These are phyloP conservation scores for Scedosporium boydii DNA, from an alignment of 2,329 filamentous ascomycete species.

Conservation along the genomic window DNA sequence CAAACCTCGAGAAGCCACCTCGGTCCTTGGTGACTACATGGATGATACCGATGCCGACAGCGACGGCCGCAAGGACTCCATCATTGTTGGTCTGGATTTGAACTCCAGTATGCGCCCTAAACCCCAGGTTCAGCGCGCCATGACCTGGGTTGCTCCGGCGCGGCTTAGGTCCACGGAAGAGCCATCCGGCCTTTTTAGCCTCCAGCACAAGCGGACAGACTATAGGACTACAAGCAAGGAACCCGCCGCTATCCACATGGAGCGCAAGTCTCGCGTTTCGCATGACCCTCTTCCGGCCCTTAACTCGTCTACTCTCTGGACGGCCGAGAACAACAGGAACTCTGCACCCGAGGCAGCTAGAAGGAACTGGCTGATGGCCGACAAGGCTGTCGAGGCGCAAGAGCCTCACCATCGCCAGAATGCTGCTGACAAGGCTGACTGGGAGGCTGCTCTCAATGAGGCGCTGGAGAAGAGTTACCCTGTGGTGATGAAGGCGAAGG, in stretches of 20 bases:
- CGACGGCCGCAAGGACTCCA: constrained; percentile 15
- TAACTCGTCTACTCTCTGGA: constrained; percentile 25
- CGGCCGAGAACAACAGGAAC: constrained; percentile 3
- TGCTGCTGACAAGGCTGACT: constrained; percentile 19
- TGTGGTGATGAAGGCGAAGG: not conserved
- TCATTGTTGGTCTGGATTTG: constrained; percentile 22
- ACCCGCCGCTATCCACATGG: constrained; percentile 24
- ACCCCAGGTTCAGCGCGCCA: not conserved
- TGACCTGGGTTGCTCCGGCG: not conserved
- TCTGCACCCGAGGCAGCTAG: not conserved
- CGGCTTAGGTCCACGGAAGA: not conserved
- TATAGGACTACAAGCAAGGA: constrained; percentile 22
- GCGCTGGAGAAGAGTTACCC: constrained; percentile 18
- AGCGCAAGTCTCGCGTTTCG: constrained; percentile 21
- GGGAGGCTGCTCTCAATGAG: constrained; percentile 28
- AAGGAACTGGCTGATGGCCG: constrained; percentile 14
- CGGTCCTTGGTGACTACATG: constrained; percentile 6
- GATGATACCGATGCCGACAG: constrained; percentile 22
- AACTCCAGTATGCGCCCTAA: constrained; percentile 10
- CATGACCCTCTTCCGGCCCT: constrained; percentile 19
- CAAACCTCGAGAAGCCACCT: not conserved
- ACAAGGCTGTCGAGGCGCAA: not conserved
- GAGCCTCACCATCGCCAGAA: not conserved
- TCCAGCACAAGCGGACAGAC: constrained; percentile 12
- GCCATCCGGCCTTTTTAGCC: constrained; percentile 13